Conservation (phyloP, 306 rosid species). For the Cyamopsis tetragonoloba region DNA sequence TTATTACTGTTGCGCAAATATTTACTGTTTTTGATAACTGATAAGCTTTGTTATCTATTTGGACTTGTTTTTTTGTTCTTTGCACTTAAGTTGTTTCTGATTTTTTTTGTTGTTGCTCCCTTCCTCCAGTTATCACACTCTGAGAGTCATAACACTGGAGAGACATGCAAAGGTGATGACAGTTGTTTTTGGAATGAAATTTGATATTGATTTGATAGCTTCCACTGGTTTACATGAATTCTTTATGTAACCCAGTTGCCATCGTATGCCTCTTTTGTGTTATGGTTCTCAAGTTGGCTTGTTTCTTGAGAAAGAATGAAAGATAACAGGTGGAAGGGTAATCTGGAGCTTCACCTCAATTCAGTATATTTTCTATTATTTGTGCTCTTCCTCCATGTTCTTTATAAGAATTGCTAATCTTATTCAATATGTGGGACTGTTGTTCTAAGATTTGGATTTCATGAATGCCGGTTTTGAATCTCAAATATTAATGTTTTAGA, state of each 20-base stretch:
- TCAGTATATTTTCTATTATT: conserved; percentile 17
- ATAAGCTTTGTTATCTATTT: conserved; percentile 6
- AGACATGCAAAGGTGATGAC: conserved; percentile 67
- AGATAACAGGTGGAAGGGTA: conserved; percentile 39
- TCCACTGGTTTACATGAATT: conserved; percentile 51
- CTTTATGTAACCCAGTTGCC: conserved; percentile 56
- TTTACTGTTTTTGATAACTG: conserved; percentile 11
- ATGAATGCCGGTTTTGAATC: background rate
- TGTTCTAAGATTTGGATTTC: conserved; percentile 2
- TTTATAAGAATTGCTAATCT: conserved; percentile 8
- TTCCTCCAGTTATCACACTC: conserved; percentile 64
- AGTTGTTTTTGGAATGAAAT: conserved; percentile 62
- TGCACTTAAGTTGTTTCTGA: conserved; percentile 34
- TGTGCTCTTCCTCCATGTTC: conserved; percentile 20
- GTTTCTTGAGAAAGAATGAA: conserved; percentile 31
- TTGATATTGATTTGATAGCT: conserved; percentile 42
- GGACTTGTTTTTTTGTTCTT: conserved; percentile 17
- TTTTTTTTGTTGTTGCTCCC: conserved; percentile 55
- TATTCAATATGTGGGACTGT: background rate
- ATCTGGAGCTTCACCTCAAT: conserved; percentile 24
- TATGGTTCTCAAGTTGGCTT: conserved; percentile 56
- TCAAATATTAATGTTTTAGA: conserved; percentile 11
- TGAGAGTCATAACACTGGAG: conserved; percentile 68
- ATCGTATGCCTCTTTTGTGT: conserved; percentile 49
- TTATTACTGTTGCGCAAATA: background rate